Base-by-base conservation (phyloP, 257 asterid genomes). In the Scutellaria barbata region DNA sequence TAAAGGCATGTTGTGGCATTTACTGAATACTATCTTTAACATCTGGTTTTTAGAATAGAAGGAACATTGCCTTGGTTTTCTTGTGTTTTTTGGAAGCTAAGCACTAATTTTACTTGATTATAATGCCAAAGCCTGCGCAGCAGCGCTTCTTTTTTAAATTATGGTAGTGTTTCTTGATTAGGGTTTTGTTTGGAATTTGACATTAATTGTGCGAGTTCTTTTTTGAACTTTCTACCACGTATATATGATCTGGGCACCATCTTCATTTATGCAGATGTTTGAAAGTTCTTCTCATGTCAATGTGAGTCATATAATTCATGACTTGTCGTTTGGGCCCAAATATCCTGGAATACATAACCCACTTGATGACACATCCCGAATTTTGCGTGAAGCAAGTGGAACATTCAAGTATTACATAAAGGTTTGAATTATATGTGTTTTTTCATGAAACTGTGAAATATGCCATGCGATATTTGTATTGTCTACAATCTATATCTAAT, bases 281-380 rank as follows among this genome's bases (percentile, higher is more conserved):
- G 96, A 81, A 69, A 89, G 88, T 58, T 63, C 98, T 58, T 85
- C 84, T 79, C 97, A 83, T 88, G 99, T 95, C 78, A 92, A 95
- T 76, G 95, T 95, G 82, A 95, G 99, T 76, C 99, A 92, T 78
- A 65, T 88, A 71, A 92, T 95, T 85, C 96, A 95, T 41, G 94
- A 92, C 84, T 81, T 95, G 72, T 91, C 98, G 37, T 92, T 95
- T 82, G 99, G 99, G 71, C 98, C 99, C 65, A 85, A 88, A 80
- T 95, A 95, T 82, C 99, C 99, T 57, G 98, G 99, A 56, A 83
- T 90, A 70, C 97, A 92, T 80, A 95, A 95, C 78, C 99, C 99
- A 68, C 98, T 95, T 66, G 99, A 95, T 81, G 99, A 81, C 85
- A 92, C 96, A 7, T 56, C 43, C 56, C 85, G 99, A 66, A 92